Percentiles rank a stretch among this genome's conserved stretches.
Conservation (phyloP, 2,329 filamentous ascomycete genomes). For the Trichoderma hamatum region DNA sequence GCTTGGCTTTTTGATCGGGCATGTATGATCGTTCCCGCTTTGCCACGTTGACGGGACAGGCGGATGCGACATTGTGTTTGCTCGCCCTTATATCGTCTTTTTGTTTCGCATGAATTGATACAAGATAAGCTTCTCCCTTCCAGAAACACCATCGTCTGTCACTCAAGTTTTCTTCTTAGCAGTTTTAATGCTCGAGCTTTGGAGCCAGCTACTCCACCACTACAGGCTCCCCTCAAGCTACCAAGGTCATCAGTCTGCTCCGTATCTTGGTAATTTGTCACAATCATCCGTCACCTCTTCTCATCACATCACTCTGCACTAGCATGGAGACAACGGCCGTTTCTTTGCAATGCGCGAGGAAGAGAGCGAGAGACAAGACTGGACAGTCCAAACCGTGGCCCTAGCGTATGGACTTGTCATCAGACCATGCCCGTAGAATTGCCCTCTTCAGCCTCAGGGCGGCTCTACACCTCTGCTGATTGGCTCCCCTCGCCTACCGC, state of each 20-base stretch:
- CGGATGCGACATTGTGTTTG: slow-evolving; percentile 22
- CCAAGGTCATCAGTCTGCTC: background rate
- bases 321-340: background rate
- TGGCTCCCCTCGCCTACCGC: slow-evolving; percentile 19
- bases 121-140: background rate
- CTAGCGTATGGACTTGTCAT: background rate
- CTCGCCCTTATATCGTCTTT: background rate
- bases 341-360: background rate
- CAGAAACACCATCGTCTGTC: background rate
- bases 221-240: background rate
- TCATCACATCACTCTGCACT: slow-evolving; percentile 23
- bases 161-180: background rate
- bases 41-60: slow-evolving; percentile 22
- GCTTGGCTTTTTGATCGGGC: background rate
- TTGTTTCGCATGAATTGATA: slow-evolving; percentile 17
- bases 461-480: slow-evolving; percentile 28
- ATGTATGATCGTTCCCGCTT: slow-evolving; percentile 7
- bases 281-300: slow-evolving; percentile 1
- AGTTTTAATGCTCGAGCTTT: background rate
- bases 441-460: slow-evolving; percentile 28
- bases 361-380: background rate
- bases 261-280: background rate
- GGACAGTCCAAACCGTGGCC: background rate
- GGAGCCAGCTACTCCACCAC: background rate
- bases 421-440: slow-evolving; percentile 7